A percentile compares a stretch with the other conserved stretches of the same genome.
These are phyloP conservation scores for Candida mattraensis DNA, from an alignment of 805 yeast species.

Conservation along the genomic window DNA sequence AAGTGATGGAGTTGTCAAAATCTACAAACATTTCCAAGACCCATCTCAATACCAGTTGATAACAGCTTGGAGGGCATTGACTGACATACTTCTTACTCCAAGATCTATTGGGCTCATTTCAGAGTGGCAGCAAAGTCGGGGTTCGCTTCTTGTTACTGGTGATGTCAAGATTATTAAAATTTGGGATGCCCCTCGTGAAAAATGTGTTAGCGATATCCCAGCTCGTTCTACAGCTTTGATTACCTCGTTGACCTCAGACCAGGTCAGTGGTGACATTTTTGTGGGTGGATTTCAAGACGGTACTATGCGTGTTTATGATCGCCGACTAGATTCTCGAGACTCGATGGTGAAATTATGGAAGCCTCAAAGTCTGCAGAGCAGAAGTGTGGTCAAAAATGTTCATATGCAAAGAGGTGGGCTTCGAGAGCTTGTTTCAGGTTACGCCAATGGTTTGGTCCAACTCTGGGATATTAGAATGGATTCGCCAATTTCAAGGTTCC, in stretches of 20 bases:
- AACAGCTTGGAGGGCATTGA: slow-evolving; percentile 90
- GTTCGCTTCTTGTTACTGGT: slow-evolving; percentile 87
- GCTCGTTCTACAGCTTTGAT: slow-evolving; percentile 89
- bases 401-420: slow-evolving; percentile 97
- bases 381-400: slow-evolving; percentile 57
- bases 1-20: slow-evolving; percentile 89
- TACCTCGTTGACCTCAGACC: slow-evolving; percentile 89
- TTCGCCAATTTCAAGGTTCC: slow-evolving; percentile 68
- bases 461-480: slow-evolving; percentile 86
- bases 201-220: slow-evolving; percentile 83
- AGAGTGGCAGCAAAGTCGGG: slow-evolving; percentile 97
- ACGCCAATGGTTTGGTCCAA: slow-evolving; percentile 77
- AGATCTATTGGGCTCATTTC: slow-evolving; percentile 79
- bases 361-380: slow-evolving; percentile 31
- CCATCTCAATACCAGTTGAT: slow-evolving; percentile 57
- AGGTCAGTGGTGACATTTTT: slow-evolving; percentile 87
- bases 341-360: slow-evolving; percentile 86
- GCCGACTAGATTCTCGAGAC: slow-evolving; percentile 80
- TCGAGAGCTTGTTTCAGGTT: slow-evolving; percentile 83
- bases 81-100: slow-evolving; percentile 79
- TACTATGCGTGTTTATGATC: slow-evolving; percentile 83
- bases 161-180: slow-evolving; percentile 88
- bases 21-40: slow-evolving; percentile 74
- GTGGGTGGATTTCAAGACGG: slow-evolving; percentile 94
- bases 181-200: slow-evolving; percentile 97